Evolutionary conservation across 2,329 filamentous ascomycete species (phyloP).

Genomic region (Penicillium sp.): DNA sequence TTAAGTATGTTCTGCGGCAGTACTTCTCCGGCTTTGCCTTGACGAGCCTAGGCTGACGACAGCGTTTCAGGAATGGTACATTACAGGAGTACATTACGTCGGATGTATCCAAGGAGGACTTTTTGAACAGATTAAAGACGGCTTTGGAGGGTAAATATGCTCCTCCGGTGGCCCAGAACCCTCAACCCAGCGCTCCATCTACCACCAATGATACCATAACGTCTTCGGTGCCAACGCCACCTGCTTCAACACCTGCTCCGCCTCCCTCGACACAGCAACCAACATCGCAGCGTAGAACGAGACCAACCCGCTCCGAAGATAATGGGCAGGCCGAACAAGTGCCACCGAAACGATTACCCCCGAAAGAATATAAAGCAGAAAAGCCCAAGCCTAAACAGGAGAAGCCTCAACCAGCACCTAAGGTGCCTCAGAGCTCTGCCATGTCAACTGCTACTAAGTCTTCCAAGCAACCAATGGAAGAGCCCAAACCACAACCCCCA

Average conservation of each 20-base stretch:
- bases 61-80: slow-evolving; percentile 67
- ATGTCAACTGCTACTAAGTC: slow-evolving; percentile 7
- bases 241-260: slow-evolving; percentile 13
- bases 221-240: slow-evolving; percentile 6
- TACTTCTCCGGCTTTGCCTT: not conserved
- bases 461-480: slow-evolving; percentile 9
- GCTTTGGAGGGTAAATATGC: slow-evolving; percentile 40
- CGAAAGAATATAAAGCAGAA: slow-evolving; percentile 69
- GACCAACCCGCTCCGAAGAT: not conserved
- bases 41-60: not conserved
- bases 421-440: slow-evolving; percentile 15
- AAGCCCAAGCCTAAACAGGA: slow-evolving; percentile 67
- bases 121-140: slow-evolving; percentile 60
- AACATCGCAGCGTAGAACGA: not conserved
- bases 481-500: slow-evolving; percentile 18
- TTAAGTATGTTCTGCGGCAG: slow-evolving; percentile 59
- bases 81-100: slow-evolving; percentile 75
- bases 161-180: slow-evolving; percentile 1
- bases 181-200: slow-evolving; percentile 5
- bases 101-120: slow-evolving; percentile 68
- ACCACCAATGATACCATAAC: slow-evolving; percentile 6
- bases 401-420: slow-evolving; percentile 5
- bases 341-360: slow-evolving; percentile 52
- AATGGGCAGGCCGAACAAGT: not conserved
- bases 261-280: not conserved